Conservation (phyloP, 179 eudicot genomes). For the Amaranthus tricolor region DNA sequence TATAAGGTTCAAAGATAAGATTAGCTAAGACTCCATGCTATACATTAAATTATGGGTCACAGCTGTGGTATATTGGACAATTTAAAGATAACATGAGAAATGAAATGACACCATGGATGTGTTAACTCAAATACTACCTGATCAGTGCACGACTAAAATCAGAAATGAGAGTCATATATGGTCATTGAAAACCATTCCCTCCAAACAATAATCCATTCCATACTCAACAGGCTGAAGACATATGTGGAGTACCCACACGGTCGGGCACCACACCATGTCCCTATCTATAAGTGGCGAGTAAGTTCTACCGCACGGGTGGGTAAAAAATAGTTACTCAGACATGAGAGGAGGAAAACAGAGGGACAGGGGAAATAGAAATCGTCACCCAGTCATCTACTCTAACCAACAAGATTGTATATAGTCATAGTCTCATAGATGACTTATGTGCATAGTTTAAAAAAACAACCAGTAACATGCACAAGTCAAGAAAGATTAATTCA, state of each 20-base stretch:
- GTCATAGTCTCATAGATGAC: background rate
- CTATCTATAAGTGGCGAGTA: too few relatives aligned
- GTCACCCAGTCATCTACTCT: background rate
- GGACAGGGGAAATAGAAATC: background rate
- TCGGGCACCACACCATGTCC: too few relatives aligned
- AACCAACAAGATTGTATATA: background rate
- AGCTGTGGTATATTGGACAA: background rate
- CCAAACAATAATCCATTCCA: background rate
- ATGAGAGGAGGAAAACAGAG: background rate
- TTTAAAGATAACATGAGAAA: background rate
- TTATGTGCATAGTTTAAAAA: too few relatives aligned
- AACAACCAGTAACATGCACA: constrained; percentile 1
- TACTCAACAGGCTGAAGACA: background rate
- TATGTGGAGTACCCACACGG: too few relatives aligned
- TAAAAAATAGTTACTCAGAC: background rate
- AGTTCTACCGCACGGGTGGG: too few relatives aligned
- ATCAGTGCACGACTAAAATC: background rate
- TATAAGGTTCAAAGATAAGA: background rate
- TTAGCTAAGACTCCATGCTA: background rate
- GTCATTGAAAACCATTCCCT: background rate
- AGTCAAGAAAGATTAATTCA: background rate
- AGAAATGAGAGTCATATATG: background rate
- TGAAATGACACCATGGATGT: background rate
- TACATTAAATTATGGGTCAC: too few relatives aligned
- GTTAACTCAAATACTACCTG: background rate